phyloP scores from a whole-genome alignment of 495 filamentous ascomycete genomes.

The Platismatia glauca region DNA sequence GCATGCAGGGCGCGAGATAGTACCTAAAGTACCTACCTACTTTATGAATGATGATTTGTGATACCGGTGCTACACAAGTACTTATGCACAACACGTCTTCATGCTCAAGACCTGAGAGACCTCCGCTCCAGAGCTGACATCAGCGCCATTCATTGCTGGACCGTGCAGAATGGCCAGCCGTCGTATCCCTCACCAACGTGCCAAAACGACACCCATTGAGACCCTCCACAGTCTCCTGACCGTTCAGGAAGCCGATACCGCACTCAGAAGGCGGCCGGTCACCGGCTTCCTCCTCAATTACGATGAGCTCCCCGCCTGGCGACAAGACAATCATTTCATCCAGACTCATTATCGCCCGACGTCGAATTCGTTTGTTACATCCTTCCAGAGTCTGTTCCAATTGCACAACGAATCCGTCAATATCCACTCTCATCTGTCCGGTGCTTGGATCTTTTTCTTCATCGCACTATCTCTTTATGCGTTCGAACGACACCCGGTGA shows the following conservation, averaged over 20 bases:
- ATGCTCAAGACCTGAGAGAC: too few species aligned
- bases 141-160: too few species aligned
- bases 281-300: constrained; percentile 40
- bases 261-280: constrained; percentile 5
- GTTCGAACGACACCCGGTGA: constrained; percentile 2
- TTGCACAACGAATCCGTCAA: constrained; percentile 96
- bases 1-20: too few species aligned
- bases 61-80: too few species aligned
- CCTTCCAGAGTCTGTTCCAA: constrained; percentile 57
- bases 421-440: constrained; percentile 80
- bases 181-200: constrained; percentile 9
- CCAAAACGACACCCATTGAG: constrained; percentile 16
- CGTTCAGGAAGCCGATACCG: constrained; percentile 13
- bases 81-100: too few species aligned
- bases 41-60: too few species aligned
- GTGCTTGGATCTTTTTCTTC: constrained; percentile 42
- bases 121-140: too few species aligned
- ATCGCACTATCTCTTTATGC: constrained; percentile 23
- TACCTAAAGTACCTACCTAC: too few species aligned
- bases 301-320: constrained; percentile 60
- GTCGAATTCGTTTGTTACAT: constrained; percentile 55
- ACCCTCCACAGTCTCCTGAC: constrained; percentile 20
- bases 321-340: constrained; percentile 72
- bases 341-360: constrained; percentile 61
- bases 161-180: constrained; percentile 11